Percentiles rank a stretch among this genome's conserved stretches.
Evolutionary conservation across 805 yeast species (phyloP).

Genomic region (Maudiozyma bulderi): DNA sequence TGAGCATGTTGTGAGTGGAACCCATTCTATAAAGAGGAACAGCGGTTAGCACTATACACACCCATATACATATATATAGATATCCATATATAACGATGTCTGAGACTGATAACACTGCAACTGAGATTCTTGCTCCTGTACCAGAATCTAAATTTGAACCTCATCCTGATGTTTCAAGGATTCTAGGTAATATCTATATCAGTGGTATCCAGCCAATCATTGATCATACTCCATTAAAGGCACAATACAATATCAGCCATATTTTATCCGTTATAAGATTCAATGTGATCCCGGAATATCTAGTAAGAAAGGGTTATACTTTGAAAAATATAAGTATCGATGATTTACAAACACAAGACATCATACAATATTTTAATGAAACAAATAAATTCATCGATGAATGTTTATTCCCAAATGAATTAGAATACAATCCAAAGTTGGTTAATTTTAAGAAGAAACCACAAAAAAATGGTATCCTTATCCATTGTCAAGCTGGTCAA

Average conservation of each 20-base stretch:
- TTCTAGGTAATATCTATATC: slow-evolving; percentile 72
- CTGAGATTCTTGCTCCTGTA: not conserved
- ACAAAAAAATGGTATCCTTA: slow-evolving; percentile 40
- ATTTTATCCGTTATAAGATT: slow-evolving; percentile 65
- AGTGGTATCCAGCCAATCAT: slow-evolving; percentile 64
- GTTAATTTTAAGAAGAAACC: slow-evolving; percentile 25
- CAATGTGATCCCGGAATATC: slow-evolving; percentile 43
- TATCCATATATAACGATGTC: too few species aligned
- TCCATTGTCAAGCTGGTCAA: slow-evolving; percentile 87
- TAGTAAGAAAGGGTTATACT: slow-evolving; percentile 35
- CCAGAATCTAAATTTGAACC: not conserved
- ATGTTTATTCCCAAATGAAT: slow-evolving; percentile 43
- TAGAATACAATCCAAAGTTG: slow-evolving; percentile 24
- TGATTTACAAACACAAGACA: slow-evolving; percentile 60
- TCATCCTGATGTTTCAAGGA: slow-evolving; percentile 34
- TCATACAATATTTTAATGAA: slow-evolving; percentile 51
- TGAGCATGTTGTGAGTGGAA: too few species aligned
- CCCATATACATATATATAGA: too few species aligned
- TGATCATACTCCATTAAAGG: slow-evolving; percentile 41
- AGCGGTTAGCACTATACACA: too few species aligned
- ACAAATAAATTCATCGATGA: slow-evolving; percentile 57
- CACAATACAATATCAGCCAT: slow-evolving; percentile 52
- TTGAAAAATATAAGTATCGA: slow-evolving; percentile 58
- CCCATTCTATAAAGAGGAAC: too few species aligned
- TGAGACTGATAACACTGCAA: not conserved